phyloP scores from a whole-genome alignment of 148 eudicot species.

The Nyssa sinensis region DNA sequence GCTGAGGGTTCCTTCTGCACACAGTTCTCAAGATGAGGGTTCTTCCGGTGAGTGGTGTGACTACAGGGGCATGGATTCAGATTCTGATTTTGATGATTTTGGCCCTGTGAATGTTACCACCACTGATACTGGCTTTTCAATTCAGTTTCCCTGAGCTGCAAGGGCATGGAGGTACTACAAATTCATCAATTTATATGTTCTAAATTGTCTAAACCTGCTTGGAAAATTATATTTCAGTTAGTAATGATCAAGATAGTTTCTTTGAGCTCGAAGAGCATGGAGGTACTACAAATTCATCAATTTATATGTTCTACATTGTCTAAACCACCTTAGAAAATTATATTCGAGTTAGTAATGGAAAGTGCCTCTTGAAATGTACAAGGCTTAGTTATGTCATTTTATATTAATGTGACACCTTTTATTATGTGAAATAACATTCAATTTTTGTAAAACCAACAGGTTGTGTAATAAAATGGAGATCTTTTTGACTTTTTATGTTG shows the following conservation, averaged over 20 bases:
- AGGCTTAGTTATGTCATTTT: not conserved
- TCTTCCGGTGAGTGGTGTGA: slow-evolving; percentile 48
- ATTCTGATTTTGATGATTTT: slow-evolving; percentile 81
- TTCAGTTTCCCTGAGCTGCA: slow-evolving; percentile 58
- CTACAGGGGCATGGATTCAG: slow-evolving; percentile 49
- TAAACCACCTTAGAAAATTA: not conserved
- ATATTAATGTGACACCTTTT: too few relatives aligned
- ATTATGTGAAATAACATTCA: not conserved
- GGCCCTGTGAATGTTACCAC: slow-evolving; percentile 48
- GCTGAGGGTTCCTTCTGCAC: slow-evolving; percentile 59
- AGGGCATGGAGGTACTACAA: not conserved
- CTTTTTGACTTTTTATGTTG: too few relatives aligned
- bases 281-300: not conserved
- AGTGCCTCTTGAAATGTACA: not conserved
- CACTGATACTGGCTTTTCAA: slow-evolving; percentile 57
- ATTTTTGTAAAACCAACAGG: not conserved
- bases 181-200: not conserved
- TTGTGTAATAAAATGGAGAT: too few relatives aligned
- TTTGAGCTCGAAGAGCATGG: slow-evolving; percentile 27
- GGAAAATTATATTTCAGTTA: too few relatives aligned
- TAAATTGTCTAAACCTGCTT: not conserved
- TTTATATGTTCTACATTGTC: not conserved
- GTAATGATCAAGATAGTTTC: slow-evolving; percentile 21
- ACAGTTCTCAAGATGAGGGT: slow-evolving; percentile 42
- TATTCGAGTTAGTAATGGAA: not conserved